Conservation (phyloP, 2,329 filamentous ascomycete species). For the Penicillium sp. region DNA sequence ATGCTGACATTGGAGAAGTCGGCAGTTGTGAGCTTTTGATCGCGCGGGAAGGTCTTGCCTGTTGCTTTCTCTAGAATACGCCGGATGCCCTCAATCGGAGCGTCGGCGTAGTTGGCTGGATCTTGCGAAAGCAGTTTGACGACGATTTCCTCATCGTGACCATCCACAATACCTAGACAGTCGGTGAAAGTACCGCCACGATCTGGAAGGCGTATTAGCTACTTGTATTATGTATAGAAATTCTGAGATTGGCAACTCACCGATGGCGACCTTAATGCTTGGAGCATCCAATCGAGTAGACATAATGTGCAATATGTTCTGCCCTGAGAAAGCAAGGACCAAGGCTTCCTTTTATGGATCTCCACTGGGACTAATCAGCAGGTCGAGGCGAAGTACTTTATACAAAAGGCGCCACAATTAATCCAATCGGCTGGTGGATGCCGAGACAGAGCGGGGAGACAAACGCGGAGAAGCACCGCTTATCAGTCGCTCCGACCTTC, state of each 20-base stretch:
- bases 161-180: slow-evolving; percentile 71
- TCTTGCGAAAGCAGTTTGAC: slow-evolving; percentile 86
- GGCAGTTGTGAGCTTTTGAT: slow-evolving; percentile 33
- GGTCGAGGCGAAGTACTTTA: slow-evolving; percentile 1
- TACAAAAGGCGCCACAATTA: neutral
- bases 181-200: slow-evolving; percentile 88
- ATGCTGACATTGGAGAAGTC: slow-evolving; percentile 47
- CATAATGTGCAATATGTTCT: slow-evolving; percentile 3
- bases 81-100: slow-evolving; percentile 80
- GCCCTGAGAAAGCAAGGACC: neutral
- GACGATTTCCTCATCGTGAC: slow-evolving; percentile 62
- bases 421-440: neutral
- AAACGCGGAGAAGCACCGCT: slow-evolving; percentile 5
- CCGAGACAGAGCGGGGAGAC: neutral
- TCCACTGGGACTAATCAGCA: neutral
- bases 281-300: slow-evolving; percentile 10
- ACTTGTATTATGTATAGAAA: neutral
- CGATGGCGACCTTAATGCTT: slow-evolving; percentile 17
- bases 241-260: neutral
- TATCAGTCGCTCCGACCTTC: slow-evolving; percentile 12
- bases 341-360: slow-evolving; percentile 5
- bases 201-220: slow-evolving; percentile 27
- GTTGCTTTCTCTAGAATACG: slow-evolving; percentile 72
- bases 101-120: slow-evolving; percentile 80
- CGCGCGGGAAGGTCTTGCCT: slow-evolving; percentile 47